A percentile compares a stretch with the other conserved stretches of the same genome.
Conservation (phyloP, 1,139 yeast species). For the Magnusiomyces sp. region DNA sequence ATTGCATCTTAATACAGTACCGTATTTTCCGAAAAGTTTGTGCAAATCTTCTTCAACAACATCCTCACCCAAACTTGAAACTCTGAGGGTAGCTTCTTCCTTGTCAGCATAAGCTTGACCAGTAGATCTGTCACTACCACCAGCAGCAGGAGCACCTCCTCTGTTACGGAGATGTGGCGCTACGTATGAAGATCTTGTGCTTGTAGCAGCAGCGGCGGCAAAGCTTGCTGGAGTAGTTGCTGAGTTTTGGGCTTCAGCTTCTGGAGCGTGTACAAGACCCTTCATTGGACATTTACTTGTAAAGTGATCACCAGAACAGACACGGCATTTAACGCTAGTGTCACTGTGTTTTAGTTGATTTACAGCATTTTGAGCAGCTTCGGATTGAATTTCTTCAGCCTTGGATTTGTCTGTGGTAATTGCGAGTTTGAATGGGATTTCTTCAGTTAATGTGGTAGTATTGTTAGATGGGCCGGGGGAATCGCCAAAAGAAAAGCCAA, state of each 20-base stretch:
- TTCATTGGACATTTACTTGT: constrained; percentile 94
- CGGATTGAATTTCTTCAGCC: constrained; percentile 36
- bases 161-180: constrained; percentile 61
- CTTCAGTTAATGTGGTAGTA: constrained; percentile 78
- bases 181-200: constrained; percentile 44
- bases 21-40: constrained; percentile 59
- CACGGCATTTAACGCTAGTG: constrained; percentile 63
- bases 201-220: constrained; percentile 26
- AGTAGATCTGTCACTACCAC: constrained; percentile 35
- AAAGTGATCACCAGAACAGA: constrained; percentile 91
- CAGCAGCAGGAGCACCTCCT: constrained; percentile 40
- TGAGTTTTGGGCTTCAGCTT: constrained; percentile 27
- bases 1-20: constrained; percentile 66
- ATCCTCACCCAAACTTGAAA: constrained; percentile 81
- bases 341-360: constrained; percentile 32
- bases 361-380: constrained; percentile 42
- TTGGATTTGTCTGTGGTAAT: constrained; percentile 18
- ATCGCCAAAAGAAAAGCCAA: constrained; percentile 83
- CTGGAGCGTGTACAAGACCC: constrained; percentile 52
- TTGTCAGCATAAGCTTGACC: constrained; percentile 33
- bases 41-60: constrained; percentile 80
- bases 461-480: constrained; percentile 32
- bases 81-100: constrained; percentile 80
- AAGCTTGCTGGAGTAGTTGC: constrained; percentile 26
- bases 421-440: constrained; percentile 38